phyloP scores from a whole-genome alignment of 2,329 filamentous ascomycete genomes.

The Pseudogymnoascus destructans region DNA sequence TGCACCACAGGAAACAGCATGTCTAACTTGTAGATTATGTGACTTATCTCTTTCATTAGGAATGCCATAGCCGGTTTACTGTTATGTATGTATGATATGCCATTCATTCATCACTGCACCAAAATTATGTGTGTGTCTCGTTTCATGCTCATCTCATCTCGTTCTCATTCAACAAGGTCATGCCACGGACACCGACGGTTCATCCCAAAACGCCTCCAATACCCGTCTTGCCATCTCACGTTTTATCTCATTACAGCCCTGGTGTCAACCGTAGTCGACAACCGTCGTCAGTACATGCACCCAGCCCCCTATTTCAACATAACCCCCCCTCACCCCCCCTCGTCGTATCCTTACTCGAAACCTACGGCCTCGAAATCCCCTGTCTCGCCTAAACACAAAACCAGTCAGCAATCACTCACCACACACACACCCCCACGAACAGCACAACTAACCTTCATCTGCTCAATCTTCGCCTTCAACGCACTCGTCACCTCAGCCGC shows the following conservation, averaged over 20 bases:
- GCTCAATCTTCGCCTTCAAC: conserved; percentile 90
- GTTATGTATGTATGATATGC: too few species aligned
- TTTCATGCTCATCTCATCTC: neutral
- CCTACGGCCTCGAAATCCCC: conserved; percentile 34
- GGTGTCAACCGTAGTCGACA: neutral
- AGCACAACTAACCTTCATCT: conserved; percentile 65
- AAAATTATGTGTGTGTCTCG: neutral
- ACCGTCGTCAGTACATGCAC: neutral
- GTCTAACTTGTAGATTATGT: too few species aligned
- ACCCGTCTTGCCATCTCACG: neutral
- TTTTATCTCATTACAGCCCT: neutral
- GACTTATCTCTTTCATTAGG: too few species aligned
- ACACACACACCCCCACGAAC: neutral
- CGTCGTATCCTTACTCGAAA: neutral
- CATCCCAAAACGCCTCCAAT: conserved; percentile 1
- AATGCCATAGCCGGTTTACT: too few species aligned
- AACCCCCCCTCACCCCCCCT: neutral
- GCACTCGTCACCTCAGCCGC: conserved; percentile 97
- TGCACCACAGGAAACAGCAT: too few species aligned
- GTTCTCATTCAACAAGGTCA: neutral
- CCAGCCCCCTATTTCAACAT: neutral
- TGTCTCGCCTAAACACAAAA: conserved; percentile 33
- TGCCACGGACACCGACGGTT: neutral
- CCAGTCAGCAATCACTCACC: conserved; percentile 10
- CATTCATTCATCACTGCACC: neutral